These are phyloP conservation scores for Xylaria multiplex DNA, from an alignment of 2,329 filamentous ascomycete species.

Conservation along the genomic window DNA sequence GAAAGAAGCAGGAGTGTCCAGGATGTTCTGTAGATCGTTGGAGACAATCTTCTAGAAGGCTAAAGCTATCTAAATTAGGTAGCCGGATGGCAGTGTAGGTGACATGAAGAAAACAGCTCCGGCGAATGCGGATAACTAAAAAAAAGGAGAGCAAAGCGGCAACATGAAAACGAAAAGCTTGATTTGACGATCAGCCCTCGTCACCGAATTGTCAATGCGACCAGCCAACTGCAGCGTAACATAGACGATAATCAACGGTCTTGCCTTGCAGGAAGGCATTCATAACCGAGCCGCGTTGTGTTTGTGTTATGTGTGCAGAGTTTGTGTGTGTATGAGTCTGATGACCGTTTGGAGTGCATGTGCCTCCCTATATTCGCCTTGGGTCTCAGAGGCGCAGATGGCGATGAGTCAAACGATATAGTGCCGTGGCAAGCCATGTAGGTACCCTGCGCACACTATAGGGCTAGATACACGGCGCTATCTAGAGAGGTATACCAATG, in stretches of 20 bases:
- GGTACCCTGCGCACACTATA: no score
- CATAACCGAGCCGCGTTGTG: neutral
- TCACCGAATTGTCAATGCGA: constrained; percentile 6
- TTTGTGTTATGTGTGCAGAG: no score
- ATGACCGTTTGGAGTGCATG: no score
- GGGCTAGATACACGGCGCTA: no score
- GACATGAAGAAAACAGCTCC: constrained; percentile 5
- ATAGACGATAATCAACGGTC: neutral
- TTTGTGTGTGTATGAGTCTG: no score
- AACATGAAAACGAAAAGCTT: constrained; percentile 31
- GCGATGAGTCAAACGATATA: no score
- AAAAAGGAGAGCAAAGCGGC: constrained; percentile 22
- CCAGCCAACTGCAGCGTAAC: constrained; percentile 8
- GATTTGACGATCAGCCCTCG: constrained; percentile 16
- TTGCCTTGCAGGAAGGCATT: neutral
- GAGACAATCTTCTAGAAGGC: constrained; percentile 26
- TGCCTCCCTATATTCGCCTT: no score
- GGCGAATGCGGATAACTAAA: constrained; percentile 20
- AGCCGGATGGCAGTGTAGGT: neutral
- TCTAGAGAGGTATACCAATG: no score
- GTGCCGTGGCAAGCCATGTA: no score
- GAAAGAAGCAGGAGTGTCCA: constrained; percentile 8
- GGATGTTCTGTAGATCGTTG: constrained; percentile 18
- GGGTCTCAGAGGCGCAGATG: no score
- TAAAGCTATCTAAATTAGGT: constrained; percentile 16